Percentiles rank a stretch among this genome's conserved stretches.
These are phyloP conservation scores for Hyphopichia burtonii DNA, from an alignment of 1,139 yeast species.

Conservation along the genomic window DNA sequence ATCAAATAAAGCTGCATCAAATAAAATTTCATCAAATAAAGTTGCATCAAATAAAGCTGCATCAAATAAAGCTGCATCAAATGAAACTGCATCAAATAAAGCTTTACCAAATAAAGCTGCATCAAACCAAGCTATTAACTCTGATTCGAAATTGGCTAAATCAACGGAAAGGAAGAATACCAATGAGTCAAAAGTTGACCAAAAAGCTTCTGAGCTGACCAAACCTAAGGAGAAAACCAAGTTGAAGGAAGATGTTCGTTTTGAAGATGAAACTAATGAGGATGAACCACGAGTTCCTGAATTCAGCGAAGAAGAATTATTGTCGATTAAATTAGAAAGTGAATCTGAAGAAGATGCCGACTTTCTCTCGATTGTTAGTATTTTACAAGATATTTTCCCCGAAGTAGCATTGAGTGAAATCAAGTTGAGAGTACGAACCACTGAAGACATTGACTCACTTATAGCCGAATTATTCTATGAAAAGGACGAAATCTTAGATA, in stretches of 20 bases:
- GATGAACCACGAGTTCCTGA: conserved; percentile 6
- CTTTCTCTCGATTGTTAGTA: conserved; percentile 18
- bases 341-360: conserved; percentile 13
- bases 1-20: too few species aligned
- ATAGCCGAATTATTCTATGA: conserved; percentile 21
- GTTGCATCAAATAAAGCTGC: too few species aligned
- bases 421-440: conserved; percentile 18
- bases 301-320: conserved; percentile 5
- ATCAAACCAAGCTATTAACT: too few species aligned
- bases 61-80: too few species aligned
- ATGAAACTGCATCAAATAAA: too few species aligned
- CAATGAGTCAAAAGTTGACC: not conserved
- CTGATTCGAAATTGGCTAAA: too few species aligned
- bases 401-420: conserved; percentile 24
- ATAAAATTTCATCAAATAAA: too few species aligned
- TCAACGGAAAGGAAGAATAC: not conserved
- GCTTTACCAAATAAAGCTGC: too few species aligned
- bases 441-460: conserved; percentile 19
- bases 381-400: conserved; percentile 30
- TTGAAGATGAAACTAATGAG: not conserved
- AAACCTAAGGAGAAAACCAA: not conserved
- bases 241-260: not conserved
- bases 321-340: not conserved
- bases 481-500: conserved; percentile 10
- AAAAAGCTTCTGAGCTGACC: not conserved